phyloP scores from a whole-genome alignment of 208 protist species.

The Wallacemonas sp. region DNA sequence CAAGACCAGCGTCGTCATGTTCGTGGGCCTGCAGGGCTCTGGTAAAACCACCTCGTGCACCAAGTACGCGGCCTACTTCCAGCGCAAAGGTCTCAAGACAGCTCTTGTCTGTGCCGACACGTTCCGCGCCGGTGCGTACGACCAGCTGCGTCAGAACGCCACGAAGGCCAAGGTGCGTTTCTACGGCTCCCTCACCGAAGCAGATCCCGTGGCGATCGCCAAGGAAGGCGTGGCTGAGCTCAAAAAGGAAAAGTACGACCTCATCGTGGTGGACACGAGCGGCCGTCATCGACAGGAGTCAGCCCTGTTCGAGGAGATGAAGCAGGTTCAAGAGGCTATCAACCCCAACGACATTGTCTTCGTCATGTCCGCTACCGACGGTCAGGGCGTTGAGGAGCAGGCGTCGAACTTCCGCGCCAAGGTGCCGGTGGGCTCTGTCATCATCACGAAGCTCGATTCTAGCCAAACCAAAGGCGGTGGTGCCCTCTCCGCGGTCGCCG shows the following conservation, averaged over 20 bases:
- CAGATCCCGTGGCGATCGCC: conserved; percentile 96
- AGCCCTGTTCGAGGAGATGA: conserved; percentile 99
- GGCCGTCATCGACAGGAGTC: conserved; percentile 98
- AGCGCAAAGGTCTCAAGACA: conserved; percentile 95
- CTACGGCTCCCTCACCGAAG: conserved; percentile 96
- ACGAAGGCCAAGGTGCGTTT: conserved; percentile 98
- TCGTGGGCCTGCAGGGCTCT: conserved; percentile 99
- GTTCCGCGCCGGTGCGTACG: conserved; percentile 96
- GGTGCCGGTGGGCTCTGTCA: conserved; percentile 97
- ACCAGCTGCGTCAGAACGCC: conserved; percentile 99
- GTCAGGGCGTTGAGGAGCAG: conserved; percentile 97
- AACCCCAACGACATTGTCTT: conserved; percentile 97
- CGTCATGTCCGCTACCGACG: conserved; percentile 98
- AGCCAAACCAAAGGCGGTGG: conserved; percentile 99
- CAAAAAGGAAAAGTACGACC: conserved; percentile 95
- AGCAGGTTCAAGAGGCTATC: conserved; percentile 86
- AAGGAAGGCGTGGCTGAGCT: conserved; percentile 96
- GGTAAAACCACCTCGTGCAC: conserved; percentile 99
- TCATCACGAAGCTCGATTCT: conserved; percentile 99
- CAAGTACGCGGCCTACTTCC: conserved; percentile 96
- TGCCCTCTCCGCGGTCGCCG: conserved; percentile 96
- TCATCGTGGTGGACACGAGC: conserved; percentile 99
- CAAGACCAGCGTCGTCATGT: conserved; percentile 98
- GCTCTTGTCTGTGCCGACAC: conserved; percentile 99
- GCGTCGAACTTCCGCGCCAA: conserved; percentile 88